Evolutionary conservation across 345 rosid species (phyloP).

Genomic region (Eucalyptus polybractea): DNA sequence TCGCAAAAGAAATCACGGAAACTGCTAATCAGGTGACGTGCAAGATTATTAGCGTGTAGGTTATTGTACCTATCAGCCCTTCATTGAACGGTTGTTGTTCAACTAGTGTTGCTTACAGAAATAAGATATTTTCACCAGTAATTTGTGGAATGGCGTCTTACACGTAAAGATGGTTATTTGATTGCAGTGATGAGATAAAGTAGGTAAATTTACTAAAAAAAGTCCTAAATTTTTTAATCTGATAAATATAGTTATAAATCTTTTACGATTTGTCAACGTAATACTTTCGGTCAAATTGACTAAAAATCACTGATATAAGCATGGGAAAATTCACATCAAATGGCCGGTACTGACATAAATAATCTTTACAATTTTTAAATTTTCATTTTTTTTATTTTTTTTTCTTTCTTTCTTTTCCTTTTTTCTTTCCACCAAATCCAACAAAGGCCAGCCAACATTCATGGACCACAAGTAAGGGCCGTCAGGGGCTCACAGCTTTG

Average conservation of each 20-base stretch:
- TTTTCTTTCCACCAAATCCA: too few relatives aligned
- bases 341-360: accelerated
- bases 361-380: too few relatives aligned
- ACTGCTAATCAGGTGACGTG: neutral
- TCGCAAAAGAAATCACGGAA: neutral
- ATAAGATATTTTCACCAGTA: neutral
- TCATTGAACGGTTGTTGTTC: neutral
- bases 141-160: neutral
- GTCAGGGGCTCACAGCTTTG: too few relatives aligned
- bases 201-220: too few relatives aligned
- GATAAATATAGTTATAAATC: accelerated
- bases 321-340: accelerated
- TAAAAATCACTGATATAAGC: accelerated
- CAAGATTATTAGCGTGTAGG: neutral
- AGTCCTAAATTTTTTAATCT: too few relatives aligned
- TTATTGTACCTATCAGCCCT: neutral
- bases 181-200: neutral
- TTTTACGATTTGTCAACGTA: too few relatives aligned
- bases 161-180: neutral
- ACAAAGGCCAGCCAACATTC: too few relatives aligned
- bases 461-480: too few relatives aligned
- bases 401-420: accelerated
- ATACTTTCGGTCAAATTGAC: too few relatives aligned
- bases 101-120: neutral
- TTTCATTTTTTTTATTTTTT: too few relatives aligned